Evolutionary conservation across 306 rosid species (phyloP).

Genomic region (Senna tora): DNA sequence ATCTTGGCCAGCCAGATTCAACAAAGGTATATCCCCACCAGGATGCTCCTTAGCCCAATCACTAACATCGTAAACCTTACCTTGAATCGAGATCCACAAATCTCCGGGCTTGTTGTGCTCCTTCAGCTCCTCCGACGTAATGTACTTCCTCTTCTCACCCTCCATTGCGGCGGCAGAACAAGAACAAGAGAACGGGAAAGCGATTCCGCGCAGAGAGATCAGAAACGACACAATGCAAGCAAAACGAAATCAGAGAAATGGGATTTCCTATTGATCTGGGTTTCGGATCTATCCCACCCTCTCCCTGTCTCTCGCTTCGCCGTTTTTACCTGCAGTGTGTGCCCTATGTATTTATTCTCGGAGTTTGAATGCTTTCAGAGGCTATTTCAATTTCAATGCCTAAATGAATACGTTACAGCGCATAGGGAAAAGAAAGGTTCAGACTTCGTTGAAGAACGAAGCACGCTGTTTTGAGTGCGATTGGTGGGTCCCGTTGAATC

Average conservation of each 20-base stretch:
- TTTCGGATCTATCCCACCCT: not conserved
- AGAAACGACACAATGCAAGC: not conserved
- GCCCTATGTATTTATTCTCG: not conserved
- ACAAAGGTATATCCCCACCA: conserved; percentile 63
- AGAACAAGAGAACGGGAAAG: not conserved
- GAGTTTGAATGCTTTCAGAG: not conserved
- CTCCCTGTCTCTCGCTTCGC: not conserved
- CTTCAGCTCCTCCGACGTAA: conserved; percentile 53
- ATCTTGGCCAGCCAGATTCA: conserved; percentile 74
- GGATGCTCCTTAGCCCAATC: conserved; percentile 72
- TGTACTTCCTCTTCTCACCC: conserved; percentile 52
- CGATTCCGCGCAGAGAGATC: not conserved
- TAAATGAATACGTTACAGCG: not conserved
- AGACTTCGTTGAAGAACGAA: not conserved
- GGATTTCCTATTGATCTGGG: conserved; percentile 15
- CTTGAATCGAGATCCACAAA: conserved; percentile 83
- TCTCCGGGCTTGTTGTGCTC: conserved; percentile 63
- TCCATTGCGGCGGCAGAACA: conserved; percentile 24
- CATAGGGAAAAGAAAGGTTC: not conserved
- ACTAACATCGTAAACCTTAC: conserved; percentile 72
- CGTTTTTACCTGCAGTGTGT: not conserved
- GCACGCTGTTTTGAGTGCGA: not conserved
- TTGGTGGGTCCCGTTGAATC: not conserved
- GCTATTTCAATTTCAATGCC: not conserved
- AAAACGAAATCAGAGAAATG: conserved; percentile 24